phyloP scores from a whole-genome alignment of 108 stramenopile species.

The Schizochytrium sp. region DNA sequence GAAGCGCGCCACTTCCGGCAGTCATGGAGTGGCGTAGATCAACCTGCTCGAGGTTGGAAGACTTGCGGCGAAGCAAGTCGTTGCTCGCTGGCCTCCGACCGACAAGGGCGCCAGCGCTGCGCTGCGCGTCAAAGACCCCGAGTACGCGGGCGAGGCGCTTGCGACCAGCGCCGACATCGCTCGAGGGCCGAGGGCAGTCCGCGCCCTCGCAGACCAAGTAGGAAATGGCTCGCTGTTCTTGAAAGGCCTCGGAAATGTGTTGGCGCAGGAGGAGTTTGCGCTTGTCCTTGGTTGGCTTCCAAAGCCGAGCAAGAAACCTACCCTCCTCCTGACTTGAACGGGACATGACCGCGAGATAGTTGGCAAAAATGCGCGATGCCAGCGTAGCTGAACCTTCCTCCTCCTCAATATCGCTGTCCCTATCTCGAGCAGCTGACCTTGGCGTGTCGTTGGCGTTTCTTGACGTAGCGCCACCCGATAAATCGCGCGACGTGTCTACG shows the following conservation, averaged over 20 bases:
- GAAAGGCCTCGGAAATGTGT: background rate
- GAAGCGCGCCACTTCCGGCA: background rate
- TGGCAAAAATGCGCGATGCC: background rate
- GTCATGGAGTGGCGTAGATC: background rate
- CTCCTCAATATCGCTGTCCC: background rate
- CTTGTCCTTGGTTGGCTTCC: background rate
- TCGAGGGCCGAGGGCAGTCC: background rate
- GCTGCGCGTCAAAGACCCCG: background rate
- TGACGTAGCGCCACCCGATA: too few relatives aligned
- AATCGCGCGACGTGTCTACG: too few relatives aligned
- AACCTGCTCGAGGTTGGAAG: background rate
- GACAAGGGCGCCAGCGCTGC: background rate
- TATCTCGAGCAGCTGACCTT: background rate
- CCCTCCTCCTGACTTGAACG: background rate
- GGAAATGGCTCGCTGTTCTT: background rate
- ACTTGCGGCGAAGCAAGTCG: background rate
- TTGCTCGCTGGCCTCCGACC: background rate
- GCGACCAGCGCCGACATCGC: background rate
- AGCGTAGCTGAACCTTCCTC: background rate
- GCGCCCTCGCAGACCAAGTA: background rate
- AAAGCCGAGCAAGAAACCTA: background rate
- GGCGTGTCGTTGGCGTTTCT: too few relatives aligned
- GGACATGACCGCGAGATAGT: background rate
- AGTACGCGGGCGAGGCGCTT: background rate
- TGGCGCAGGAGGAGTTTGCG: background rate